phyloP scores from a whole-genome alignment of 2,329 filamentous ascomycete genomes.

The Alternaria novae-zelandiae region DNA sequence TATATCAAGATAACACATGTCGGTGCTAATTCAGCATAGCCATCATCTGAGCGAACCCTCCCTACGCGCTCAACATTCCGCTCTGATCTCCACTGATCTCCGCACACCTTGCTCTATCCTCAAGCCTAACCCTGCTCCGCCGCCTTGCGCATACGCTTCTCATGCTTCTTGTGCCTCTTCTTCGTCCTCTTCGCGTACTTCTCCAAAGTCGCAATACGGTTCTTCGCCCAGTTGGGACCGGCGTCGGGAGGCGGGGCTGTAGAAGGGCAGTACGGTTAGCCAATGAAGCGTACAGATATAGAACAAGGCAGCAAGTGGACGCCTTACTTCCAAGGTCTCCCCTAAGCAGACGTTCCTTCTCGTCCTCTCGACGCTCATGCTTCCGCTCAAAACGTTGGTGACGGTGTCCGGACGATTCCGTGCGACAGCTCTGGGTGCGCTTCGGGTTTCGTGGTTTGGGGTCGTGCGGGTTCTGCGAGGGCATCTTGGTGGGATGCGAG shows the following conservation, averaged over 20 bases:
- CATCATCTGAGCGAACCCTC: background rate
- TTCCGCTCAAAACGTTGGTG: background rate
- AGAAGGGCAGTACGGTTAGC: background rate
- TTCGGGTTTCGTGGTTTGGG: background rate
- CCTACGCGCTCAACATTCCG: background rate
- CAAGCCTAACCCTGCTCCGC: background rate
- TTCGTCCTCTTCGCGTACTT: slow-evolving; percentile 2
- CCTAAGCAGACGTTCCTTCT: background rate
- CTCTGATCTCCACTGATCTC: background rate
- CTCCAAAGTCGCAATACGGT: slow-evolving; percentile 1
- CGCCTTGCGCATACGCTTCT: background rate
- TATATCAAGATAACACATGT: background rate
- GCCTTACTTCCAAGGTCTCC: background rate
- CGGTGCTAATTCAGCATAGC: background rate
- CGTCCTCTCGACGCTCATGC: slow-evolving; percentile 1
- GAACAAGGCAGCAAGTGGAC: background rate
- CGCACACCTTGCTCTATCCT: background rate
- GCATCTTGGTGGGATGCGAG: slow-evolving; percentile 3
- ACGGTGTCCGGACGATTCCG: background rate
- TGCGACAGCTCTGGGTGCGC: background rate
- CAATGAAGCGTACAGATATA: background rate
- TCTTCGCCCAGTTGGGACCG: slow-evolving; percentile 11
- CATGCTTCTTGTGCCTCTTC: slow-evolving; percentile 5
- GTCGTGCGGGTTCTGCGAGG: background rate
- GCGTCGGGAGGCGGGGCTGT: background rate